phyloP scores from a whole-genome alignment of 2,329 filamentous ascomycete genomes.

The Neofusicoccum kwambonambiense region DNA sequence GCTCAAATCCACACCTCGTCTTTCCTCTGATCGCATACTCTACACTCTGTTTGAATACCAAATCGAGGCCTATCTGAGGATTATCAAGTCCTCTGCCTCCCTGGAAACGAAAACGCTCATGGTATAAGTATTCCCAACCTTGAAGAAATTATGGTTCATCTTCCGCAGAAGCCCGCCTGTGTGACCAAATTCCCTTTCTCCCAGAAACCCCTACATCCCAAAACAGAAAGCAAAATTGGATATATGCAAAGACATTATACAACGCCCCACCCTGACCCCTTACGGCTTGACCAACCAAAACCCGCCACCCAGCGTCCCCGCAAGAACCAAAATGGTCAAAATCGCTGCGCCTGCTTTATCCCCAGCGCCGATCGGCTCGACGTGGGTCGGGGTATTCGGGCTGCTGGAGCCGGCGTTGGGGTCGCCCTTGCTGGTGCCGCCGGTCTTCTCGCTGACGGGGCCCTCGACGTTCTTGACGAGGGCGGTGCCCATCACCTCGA shows the following conservation, averaged over 20 bases:
- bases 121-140: too few relatives aligned
- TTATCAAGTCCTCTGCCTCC: too few relatives aligned
- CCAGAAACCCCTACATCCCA: too few relatives aligned
- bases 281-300: slow-evolving; percentile 49
- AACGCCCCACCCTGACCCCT: too few relatives aligned
- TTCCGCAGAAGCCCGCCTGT: too few relatives aligned
- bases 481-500: slow-evolving; percentile 53
- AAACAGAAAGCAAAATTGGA: background rate
- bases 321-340: slow-evolving; percentile 58
- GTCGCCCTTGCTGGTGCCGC: slow-evolving; percentile 53
- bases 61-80: too few relatives aligned
- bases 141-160: too few relatives aligned
- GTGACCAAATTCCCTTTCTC: too few relatives aligned
- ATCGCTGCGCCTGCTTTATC: slow-evolving; percentile 70
- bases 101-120: too few relatives aligned
- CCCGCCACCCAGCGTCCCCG: slow-evolving; percentile 54
- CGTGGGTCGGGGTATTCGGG: slow-evolving; percentile 29
- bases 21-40: too few relatives aligned
- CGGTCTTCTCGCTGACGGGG: slow-evolving; percentile 47
- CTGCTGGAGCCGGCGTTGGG: slow-evolving; percentile 38
- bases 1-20: too few relatives aligned
- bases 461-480: slow-evolving; percentile 7
- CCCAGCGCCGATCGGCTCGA: slow-evolving; percentile 50
- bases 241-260: background rate
- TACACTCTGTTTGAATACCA: too few relatives aligned